Evolutionary conservation across 2,329 filamentous ascomycete genomes (phyloP), one percentile per base, ranked within the genome.

Genomic region (Fusarium zealandicum): DNA sequence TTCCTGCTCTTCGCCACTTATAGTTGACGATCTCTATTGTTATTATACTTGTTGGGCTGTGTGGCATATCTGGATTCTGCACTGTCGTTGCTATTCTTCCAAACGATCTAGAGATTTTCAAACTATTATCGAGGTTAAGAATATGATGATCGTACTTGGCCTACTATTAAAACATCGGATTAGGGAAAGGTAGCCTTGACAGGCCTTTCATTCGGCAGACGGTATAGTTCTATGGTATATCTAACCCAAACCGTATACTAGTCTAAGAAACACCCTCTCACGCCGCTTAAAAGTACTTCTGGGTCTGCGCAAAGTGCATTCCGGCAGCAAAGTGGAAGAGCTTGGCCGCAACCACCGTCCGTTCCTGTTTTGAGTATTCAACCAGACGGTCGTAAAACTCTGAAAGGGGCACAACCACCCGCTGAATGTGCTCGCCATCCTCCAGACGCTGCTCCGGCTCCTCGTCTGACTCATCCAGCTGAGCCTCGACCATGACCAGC

Each of bases 251-350:
- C 12, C 28, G 12, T 31, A 3, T n/a, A 13, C 28, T 31, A n/a
- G 28, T n/a, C 28, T n/a, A n/a, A 13, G 12, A 7, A 31, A 12
- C 13, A 11, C 5, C 28, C 5, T 11, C 11, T 13, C 28, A 13
- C 13, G 6, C 13, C 11, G 28, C 28, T 31, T 56, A 63, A 5
- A 66, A 68, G 12, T 68, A 68, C 47, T 68, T 68, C 28, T 68
- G 65, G 22, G 65, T 68, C 39, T 68, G 53, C 0, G 65, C 65
- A 56, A 68, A 68, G 41, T 68, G 61, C 65, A 68, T 68, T 9
- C 65, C 65, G 22, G 65, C 65, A 8, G 65, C 65, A 54, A 68
- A 68, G 36, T 68, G 65, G 18, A 68, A 68, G 12, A 68, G 54
- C 42, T 68, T 68, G 28, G 65, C 65, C 8, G 65, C 65, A 3